These are phyloP conservation scores for Saturnispora saitoi DNA, from an alignment of 805 yeast species.

Conservation along the genomic window DNA sequence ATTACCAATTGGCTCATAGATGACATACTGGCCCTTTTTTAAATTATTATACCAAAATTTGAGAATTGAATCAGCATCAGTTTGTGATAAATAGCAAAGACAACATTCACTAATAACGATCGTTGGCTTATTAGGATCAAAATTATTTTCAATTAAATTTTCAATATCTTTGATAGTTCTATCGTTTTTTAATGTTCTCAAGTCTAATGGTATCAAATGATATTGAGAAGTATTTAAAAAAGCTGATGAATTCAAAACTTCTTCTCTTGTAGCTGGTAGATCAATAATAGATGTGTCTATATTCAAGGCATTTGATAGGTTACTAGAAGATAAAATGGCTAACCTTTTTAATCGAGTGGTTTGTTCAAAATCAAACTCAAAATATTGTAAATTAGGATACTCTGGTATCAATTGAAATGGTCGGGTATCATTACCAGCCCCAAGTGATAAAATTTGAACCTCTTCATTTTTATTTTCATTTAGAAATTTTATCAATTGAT, in stretches of 20 bases:
- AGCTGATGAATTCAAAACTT: not conserved
- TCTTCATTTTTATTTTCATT: conserved; percentile 15
- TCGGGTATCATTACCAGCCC: conserved; percentile 76
- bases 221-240: conserved; percentile 27
- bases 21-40: conserved; percentile 27
- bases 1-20: conserved; percentile 66
- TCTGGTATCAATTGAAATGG: conserved; percentile 40
- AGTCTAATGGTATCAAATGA: conserved; percentile 47
- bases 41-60: conserved; percentile 32
- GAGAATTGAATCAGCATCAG: conserved; percentile 38
- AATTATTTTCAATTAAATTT: not conserved
- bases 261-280: conserved; percentile 15
- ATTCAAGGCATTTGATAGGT: conserved; percentile 2
- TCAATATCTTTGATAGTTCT: not conserved
- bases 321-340: conserved; percentile 32
- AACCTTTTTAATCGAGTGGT: conserved; percentile 43
- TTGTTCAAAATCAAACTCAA: conserved; percentile 58
- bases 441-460: conserved; percentile 59
- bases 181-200: conserved; percentile 32
- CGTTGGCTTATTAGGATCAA: conserved; percentile 39
- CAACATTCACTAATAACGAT: conserved; percentile 68
- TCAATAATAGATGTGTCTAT: not conserved
- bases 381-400: conserved; percentile 31
- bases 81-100: conserved; percentile 55
- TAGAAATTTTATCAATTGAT: conserved; percentile 36